A percentile compares a stretch with the other conserved stretches of the same genome.
phyloP scores from a whole-genome alignment of 2,329 filamentous ascomycete genomes.

The Aspergillus spinulosporus region DNA sequence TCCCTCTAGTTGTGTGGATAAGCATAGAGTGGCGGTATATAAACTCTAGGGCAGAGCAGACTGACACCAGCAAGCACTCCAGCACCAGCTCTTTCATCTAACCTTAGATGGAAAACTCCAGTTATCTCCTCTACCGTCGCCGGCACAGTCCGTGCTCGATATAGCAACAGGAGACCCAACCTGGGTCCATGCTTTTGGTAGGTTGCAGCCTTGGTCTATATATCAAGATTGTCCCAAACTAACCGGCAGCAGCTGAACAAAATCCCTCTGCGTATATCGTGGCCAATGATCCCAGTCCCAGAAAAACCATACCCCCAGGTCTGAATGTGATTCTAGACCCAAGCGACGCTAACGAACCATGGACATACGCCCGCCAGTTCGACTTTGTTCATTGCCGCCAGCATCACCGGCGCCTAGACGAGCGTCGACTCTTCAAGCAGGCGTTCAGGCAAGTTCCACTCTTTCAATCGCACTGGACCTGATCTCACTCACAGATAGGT shows the following conservation, averaged over 20 bases:
- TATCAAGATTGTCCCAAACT: no score
- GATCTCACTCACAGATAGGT: no score
- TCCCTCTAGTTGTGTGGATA: no score
- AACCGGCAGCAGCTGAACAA: background rate
- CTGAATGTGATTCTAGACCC: background rate
- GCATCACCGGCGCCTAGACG: background rate
- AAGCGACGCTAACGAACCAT: background rate
- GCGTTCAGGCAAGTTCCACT: background rate
- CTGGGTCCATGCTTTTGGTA: background rate
- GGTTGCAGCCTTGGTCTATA: no score
- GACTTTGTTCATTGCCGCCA: background rate
- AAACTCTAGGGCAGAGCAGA: no score
- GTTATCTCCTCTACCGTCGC: background rate
- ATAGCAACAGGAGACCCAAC: background rate
- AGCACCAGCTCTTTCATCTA: conserved; percentile 13
- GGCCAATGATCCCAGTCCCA: background rate
- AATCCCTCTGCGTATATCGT: background rate
- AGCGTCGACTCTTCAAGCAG: background rate
- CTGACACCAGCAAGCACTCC: background rate
- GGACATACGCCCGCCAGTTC: background rate
- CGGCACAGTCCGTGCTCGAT: background rate
- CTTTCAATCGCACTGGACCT: no score
- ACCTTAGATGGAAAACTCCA: conserved; percentile 3
- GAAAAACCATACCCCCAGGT: background rate
- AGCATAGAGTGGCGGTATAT: no score